Base-by-base conservation (phyloP, 2,329 filamentous ascomycete genomes). In the Fusarium nisikadoi region DNA sequence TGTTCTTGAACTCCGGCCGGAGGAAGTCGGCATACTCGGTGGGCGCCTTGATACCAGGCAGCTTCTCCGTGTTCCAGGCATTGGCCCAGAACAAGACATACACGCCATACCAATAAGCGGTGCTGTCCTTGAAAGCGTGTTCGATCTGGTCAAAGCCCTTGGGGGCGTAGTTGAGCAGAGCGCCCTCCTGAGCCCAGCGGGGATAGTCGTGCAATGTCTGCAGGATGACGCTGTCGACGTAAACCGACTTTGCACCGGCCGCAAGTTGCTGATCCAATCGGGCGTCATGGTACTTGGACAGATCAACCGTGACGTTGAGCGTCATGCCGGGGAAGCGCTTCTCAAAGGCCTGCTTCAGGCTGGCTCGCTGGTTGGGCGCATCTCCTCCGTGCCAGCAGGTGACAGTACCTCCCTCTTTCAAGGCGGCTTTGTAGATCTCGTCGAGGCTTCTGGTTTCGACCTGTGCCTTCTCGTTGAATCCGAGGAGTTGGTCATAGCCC, bases 241-340 rank as follows among this genome's bases (percentile, higher is more conserved):
- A 81, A 17, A 84, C 78, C 10, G 60, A 55, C 19, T 72, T 54
- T 12, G 78, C 79, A 12, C 79, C 76, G 2, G 72, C 65, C 7
- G 81, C 83, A 3, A 87, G 76, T 62, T 86, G 84, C 41, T 82
- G 75, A 69, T 89, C 86, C 11, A 88, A 71, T 12, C 79, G 79
- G 23, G 72, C 79, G 61, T 87, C 84, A 69, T 86, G 86, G 68
- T 89, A 89, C 72, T 89, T 89, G 65, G 86, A 88, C 0, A 89
- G 74, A 64, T 88, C 86, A 46, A 88, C 85, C 1, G 87, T 88
- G 39, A 87, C 54, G 70, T 89, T 87, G 20, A 89, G 81, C 8
- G 81, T 85, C 64, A 88, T 83, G 13, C 83, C 82, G 0, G 86
- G 86, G 70, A 88, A 89, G 1, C 80, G 78, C 2, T 74, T 68